These are phyloP conservation scores for Gloeopeniophorella convolvens DNA, from an alignment of 768 basidiomycete genomes.

Conservation along the genomic window DNA sequence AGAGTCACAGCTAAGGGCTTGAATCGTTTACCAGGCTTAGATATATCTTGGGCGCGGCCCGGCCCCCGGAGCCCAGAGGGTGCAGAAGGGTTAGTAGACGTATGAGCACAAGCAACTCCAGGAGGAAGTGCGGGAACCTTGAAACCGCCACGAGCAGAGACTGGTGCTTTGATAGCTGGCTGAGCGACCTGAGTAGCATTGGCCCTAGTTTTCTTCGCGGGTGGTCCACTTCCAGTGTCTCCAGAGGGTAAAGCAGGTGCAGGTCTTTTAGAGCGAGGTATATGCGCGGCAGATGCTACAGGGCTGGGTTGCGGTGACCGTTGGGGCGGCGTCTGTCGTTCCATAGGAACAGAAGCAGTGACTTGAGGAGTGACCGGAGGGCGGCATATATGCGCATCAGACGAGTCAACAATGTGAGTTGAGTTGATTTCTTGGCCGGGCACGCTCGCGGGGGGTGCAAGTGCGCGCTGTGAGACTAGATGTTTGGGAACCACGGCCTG, in stretches of 20 bases:
- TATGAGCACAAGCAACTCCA: neutral
- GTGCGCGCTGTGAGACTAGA: no score
- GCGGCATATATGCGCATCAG: slow-evolving; percentile 5
- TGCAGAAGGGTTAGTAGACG: neutral
- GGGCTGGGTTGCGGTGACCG: neutral
- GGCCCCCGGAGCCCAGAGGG: neutral
- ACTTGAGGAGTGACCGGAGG: neutral
- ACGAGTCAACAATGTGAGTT: no score
- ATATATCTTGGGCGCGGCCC: neutral
- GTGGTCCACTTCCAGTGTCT: no score
- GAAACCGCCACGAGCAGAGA: no score
- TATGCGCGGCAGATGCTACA: neutral
- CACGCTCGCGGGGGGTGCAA: no score
- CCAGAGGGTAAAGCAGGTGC: no score
- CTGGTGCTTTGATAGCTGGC: no score
- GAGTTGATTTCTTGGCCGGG: neutral
- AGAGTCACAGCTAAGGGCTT: slow-evolving; percentile 1
- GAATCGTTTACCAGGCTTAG: slow-evolving; percentile 8
- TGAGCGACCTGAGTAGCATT: no score
- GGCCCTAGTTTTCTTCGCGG: no score
- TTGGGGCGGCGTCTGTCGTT: neutral
- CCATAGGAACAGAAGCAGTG: neutral
- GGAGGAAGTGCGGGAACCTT: no score
- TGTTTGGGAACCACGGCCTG: neutral
- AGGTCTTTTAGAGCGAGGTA: neutral